These are phyloP conservation scores for Lomentospora prolificans DNA, from an alignment of 2,329 filamentous ascomycete species.

Conservation along the genomic window DNA sequence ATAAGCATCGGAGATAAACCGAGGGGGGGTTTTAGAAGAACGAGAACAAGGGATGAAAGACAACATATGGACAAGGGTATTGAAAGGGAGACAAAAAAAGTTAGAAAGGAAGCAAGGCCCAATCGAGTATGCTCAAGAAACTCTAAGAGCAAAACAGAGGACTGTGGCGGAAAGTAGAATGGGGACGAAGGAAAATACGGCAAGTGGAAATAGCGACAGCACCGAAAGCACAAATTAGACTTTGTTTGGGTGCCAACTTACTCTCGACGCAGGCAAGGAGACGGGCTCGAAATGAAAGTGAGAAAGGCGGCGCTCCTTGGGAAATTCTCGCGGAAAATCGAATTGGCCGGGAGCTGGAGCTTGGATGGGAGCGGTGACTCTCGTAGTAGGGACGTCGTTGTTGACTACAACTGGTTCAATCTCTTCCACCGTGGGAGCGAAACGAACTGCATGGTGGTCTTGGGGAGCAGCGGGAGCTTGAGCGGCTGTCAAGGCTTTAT, in stretches of 20 bases:
- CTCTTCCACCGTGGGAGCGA: slow-evolving; percentile 5
- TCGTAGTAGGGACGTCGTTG: not conserved
- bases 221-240: not conserved
- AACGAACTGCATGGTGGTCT: slow-evolving; percentile 7
- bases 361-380: slow-evolving; percentile 32
- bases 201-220: not conserved
- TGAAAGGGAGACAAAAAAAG: not conserved
- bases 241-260: slow-evolving; percentile 36
- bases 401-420: not conserved
- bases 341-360: slow-evolving; percentile 55
- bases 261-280: slow-evolving; percentile 74
- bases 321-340: slow-evolving; percentile 14
- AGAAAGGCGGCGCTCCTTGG: slow-evolving; percentile 76
- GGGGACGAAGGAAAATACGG: not conserved
- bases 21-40: slow-evolving; percentile 7
- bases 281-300: slow-evolving; percentile 86
- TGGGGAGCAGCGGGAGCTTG: not conserved
- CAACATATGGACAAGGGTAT: not conserved
- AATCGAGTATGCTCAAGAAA: not conserved
- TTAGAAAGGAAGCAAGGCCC: not conserved
- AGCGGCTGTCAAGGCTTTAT: not conserved
- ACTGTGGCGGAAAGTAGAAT: not conserved
- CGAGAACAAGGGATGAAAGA: not conserved
- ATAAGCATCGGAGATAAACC: slow-evolving; percentile 3
- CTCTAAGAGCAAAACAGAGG: no score